A percentile compares a stretch with the other conserved stretches of the same genome.
Evolutionary conservation across 306 rosid species (phyloP).

Genomic region (Mucuna pruriens): DNA sequence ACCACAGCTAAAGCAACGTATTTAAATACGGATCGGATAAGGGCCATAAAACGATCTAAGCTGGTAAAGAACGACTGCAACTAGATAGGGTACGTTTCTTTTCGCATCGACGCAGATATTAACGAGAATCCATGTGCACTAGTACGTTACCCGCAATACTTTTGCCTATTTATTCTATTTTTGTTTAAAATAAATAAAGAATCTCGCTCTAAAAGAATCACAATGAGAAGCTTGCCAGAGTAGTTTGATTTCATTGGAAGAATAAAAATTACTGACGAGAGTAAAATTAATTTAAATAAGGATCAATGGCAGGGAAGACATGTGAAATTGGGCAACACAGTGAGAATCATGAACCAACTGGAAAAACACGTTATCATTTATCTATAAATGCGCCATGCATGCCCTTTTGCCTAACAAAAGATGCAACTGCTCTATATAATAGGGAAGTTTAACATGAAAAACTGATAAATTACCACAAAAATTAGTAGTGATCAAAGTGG

Average conservation of each 20-base stretch:
- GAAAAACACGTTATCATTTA: not conserved
- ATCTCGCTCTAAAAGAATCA: slow-evolving; percentile 16
- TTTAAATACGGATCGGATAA: slow-evolving; percentile 21
- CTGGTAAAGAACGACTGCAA: not conserved
- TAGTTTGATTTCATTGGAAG: not conserved
- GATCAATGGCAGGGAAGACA: not conserved
- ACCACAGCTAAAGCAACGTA: slow-evolving; percentile 8
- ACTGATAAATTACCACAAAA: not conserved
- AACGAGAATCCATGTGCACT: slow-evolving; percentile 20
- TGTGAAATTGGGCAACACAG: too few species aligned
- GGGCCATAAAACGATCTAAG: not conserved
- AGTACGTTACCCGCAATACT: not conserved
- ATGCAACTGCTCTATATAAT: not conserved
- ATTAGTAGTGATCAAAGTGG: not conserved
- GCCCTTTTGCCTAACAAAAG: not conserved
- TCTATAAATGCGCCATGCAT: not conserved
- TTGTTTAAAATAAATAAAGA: not conserved
- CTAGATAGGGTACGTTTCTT: not conserved
- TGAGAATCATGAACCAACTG: not conserved
- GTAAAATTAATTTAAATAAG: not conserved
- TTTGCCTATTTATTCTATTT: not conserved
- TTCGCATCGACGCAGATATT: not conserved
- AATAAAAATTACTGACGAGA: not conserved
- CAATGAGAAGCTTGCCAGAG: not conserved
- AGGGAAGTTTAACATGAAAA: not conserved